phyloP scores from a whole-genome alignment of 169 alveolate genomes.

The Plasmodium gaboni region DNA sequence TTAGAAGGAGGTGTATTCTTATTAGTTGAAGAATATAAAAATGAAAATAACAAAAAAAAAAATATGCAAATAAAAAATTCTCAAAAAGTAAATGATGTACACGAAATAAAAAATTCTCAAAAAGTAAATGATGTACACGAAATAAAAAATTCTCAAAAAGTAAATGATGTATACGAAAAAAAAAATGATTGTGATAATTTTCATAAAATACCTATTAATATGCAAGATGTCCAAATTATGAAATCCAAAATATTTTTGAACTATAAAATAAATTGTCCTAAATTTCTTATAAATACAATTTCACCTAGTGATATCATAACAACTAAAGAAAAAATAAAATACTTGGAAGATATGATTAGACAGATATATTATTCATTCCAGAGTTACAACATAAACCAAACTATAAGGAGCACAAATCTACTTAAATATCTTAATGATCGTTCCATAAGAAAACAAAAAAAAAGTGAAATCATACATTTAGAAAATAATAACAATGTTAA shows the following conservation, averaged over 20 bases:
- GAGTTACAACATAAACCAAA: not conserved
- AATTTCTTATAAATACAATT: conserved; percentile 24
- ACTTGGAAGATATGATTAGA: conserved; percentile 57
- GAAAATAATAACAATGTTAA: not conserved
- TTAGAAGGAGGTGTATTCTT: conserved; percentile 62
- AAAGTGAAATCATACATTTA: not conserved
- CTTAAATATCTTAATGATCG: not conserved
- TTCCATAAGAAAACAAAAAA: not conserved
- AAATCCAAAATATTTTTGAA: conserved; percentile 54
- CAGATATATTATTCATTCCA: conserved; percentile 48
- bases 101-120: not conserved
- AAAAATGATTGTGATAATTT: too few species aligned
- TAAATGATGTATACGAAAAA: not conserved
- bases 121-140: not conserved
- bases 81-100: not conserved
- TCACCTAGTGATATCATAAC: conserved; percentile 32
- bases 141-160: not conserved
- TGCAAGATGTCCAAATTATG: conserved; percentile 48
- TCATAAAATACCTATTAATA: conserved; percentile 17
- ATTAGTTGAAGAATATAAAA: conserved; percentile 23
- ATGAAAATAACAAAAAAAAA: not conserved
- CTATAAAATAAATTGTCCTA: conserved; percentile 48
- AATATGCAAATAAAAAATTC: not conserved
- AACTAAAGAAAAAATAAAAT: conserved; percentile 26
- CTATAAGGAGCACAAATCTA: not conserved